Percentiles rank a stretch among this genome's conserved stretches.
These are phyloP conservation scores for Eucalyptus curtisii DNA, from an alignment of 345 rosid genomes.

Conservation along the genomic window DNA sequence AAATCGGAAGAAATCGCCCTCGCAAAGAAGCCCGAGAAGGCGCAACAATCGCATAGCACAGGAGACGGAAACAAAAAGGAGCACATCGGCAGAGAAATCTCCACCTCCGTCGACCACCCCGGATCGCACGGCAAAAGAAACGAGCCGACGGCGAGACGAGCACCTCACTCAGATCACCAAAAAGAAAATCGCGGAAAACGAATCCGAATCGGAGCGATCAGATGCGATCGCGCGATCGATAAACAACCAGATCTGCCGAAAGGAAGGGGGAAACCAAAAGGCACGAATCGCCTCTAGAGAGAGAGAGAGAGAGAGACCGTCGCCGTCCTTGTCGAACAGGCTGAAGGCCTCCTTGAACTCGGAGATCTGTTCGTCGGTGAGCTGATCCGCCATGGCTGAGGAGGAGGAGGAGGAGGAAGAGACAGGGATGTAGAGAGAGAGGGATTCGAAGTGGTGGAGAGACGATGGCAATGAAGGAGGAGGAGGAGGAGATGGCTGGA, in stretches of 20 bases:
- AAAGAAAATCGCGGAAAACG: background rate
- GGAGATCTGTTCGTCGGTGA: conserved; percentile 17
- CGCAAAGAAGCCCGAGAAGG: background rate
- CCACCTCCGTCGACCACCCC: background rate
- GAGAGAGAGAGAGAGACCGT: conserved; percentile 8
- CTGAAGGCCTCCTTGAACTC: conserved; percentile 20
- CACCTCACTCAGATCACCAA: background rate
- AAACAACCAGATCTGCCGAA: background rate
- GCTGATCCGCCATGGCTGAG: conserved; percentile 8
- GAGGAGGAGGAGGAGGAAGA: background rate
- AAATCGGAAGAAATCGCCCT: background rate
- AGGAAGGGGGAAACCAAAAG: background rate
- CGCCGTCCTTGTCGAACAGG: conserved; percentile 21
- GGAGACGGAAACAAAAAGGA: background rate
- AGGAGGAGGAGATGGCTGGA: background rate
- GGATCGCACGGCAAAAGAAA: background rate
- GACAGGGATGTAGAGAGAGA: background rate
- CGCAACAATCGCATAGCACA: background rate
- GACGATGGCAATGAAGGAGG: background rate
- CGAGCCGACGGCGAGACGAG: background rate
- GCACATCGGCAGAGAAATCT: background rate
- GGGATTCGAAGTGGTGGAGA: background rate
- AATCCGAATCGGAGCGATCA: background rate
- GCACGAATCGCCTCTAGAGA: background rate
- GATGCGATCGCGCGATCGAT: background rate